A percentile compares a stretch with the other conserved stretches of the same genome.
Conservation (phyloP, 2,329 filamentous ascomycete species). For the Exophiala calicioides region DNA sequence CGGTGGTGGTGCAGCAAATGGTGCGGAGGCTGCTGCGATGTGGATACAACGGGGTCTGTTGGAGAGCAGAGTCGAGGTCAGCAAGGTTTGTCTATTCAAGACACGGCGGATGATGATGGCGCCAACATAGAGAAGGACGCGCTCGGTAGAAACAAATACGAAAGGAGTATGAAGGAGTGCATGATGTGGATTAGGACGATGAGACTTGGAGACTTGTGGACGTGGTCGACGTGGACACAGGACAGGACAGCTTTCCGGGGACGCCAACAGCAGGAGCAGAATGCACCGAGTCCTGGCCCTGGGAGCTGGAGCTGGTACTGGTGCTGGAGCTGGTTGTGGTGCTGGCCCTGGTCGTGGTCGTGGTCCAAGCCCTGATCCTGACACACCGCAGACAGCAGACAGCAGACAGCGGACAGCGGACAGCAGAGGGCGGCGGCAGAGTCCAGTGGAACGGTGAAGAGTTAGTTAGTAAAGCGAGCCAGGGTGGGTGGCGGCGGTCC, state of each 20-base stretch:
- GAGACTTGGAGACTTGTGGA: not conserved
- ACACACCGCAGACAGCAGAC: no score
- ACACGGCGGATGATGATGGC: not conserved
- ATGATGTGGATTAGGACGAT: not conserved
- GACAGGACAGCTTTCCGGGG: slow-evolving; percentile 7
- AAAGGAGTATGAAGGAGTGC: not conserved
- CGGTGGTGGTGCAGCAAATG: slow-evolving; percentile 11
- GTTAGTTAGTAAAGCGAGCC: no score
- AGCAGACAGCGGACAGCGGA: no score
- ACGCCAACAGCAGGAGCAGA: no score
- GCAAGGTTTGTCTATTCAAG: slow-evolving; percentile 1
- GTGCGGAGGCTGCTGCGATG: slow-evolving; percentile 20
- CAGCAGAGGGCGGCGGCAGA: no score
- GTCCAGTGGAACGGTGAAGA: no score
- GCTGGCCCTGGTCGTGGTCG: no score
- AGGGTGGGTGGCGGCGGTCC: no score
- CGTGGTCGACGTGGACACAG: not conserved
- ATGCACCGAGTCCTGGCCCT: no score
- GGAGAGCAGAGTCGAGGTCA: slow-evolving; percentile 14
- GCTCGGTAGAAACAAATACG: not conserved
- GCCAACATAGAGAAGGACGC: not conserved
- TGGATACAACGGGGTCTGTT: slow-evolving; percentile 13
- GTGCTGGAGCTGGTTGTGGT: no score
- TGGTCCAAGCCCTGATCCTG: no score
- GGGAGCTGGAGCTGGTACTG: no score